These are phyloP conservation scores for Adansonia gregorii DNA, from an alignment of 441 rosid genomes.

Conservation along the genomic window DNA sequence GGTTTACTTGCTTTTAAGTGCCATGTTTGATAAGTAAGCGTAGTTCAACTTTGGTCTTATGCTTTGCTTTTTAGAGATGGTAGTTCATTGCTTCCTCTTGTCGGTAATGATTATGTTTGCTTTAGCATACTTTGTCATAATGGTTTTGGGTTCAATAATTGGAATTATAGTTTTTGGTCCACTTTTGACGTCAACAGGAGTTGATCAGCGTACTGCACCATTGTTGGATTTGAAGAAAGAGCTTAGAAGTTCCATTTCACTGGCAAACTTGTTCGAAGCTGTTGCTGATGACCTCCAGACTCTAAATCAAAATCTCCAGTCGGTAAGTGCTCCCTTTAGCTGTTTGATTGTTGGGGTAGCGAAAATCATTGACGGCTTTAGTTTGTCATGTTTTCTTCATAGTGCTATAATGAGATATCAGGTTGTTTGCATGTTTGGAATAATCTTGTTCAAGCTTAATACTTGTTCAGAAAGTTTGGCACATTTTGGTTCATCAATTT, in stretches of 20 bases:
- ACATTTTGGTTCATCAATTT: neutral
- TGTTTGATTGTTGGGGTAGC: conserved; percentile 2
- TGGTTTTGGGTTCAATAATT: conserved; percentile 19
- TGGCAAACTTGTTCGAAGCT: conserved; percentile 65
- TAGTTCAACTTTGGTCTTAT: conserved; percentile 16
- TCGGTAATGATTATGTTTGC: conserved; percentile 14
- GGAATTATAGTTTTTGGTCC: neutral
- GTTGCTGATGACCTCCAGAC: conserved; percentile 78
- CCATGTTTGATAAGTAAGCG: neutral
- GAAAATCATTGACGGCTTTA: neutral
- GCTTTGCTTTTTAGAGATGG: conserved; percentile 6
- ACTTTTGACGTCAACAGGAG: conserved; percentile 36
- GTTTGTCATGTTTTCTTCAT: neutral
- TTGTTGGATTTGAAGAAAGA: conserved; percentile 57
- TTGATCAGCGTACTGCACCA: conserved; percentile 49
- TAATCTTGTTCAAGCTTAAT: neutral
- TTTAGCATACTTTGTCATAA: conserved; percentile 11
- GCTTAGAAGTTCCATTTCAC: conserved; percentile 49
- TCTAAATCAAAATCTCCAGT: conserved; percentile 78
- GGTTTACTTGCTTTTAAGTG: neutral
- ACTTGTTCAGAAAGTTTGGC: neutral
- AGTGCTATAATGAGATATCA: neutral
- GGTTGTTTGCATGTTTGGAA: neutral
- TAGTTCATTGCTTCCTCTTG: neutral
- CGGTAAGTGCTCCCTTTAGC: conserved; percentile 52